Conservation (phyloP, 2,329 filamentous ascomycete genomes). For the Arthrocladium fulminans region DNA sequence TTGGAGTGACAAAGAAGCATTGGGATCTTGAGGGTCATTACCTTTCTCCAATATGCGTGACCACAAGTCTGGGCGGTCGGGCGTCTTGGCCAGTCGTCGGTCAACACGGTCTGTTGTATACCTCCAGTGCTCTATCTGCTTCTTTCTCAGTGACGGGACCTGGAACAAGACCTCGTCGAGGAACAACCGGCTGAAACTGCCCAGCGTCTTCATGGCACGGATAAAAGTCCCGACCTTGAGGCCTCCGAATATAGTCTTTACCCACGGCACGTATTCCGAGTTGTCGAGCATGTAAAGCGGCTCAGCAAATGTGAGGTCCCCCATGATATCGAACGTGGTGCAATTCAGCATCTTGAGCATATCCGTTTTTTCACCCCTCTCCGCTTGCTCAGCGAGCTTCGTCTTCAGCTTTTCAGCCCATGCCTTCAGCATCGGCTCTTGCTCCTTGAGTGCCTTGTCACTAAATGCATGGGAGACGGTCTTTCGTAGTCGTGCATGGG, state of each 20-base stretch:
- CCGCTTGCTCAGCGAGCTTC: conserved; percentile 14
- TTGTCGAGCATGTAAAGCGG: conserved; percentile 17
- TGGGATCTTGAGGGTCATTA: background rate
- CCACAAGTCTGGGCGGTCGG: background rate
- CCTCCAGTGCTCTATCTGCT: background rate
- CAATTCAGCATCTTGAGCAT: conserved; percentile 22
- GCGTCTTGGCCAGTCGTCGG: conserved; percentile 2
- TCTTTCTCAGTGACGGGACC: background rate
- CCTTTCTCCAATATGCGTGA: background rate
- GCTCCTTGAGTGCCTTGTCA: conserved; percentile 17
- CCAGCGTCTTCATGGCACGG: background rate
- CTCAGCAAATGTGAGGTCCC: conserved; percentile 23
- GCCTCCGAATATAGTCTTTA: conserved; percentile 13
- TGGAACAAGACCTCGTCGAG: background rate
- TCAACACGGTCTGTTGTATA: conserved; percentile 1
- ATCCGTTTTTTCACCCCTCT: conserved; percentile 7
- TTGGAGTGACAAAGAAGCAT: background rate
- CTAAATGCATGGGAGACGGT: conserved; percentile 22
- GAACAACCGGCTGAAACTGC: background rate
- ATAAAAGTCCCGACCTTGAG: background rate
- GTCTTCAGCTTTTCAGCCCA: conserved; percentile 26
- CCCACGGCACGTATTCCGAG: conserved; percentile 25
- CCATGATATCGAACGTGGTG: conserved; percentile 23
- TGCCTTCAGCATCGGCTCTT: conserved; percentile 27
- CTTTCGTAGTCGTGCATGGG: conserved; percentile 19